Evolutionary conservation across 345 rosid species (phyloP), one percentile per base, ranked within the genome.

Genomic region (Populus alba): DNA sequence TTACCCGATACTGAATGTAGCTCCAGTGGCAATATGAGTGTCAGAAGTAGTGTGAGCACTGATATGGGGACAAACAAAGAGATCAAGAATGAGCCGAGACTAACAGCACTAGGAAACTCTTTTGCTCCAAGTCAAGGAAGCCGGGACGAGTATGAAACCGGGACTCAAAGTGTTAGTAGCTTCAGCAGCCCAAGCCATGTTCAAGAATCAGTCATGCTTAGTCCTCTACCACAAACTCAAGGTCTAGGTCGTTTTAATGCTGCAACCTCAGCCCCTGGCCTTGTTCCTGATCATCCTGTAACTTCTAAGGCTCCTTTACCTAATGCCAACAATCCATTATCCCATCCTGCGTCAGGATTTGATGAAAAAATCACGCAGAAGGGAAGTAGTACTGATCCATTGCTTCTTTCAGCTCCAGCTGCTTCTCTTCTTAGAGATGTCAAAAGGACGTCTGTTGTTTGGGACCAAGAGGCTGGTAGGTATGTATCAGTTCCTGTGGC

Each of bases 391-490:
- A 38, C 82, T 0, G 97, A 95, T 78, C 92, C 94, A 10, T 73
- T 95, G 76, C 85, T 87, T 72, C 87, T 87, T 65, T 79, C 94
- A 47, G 89, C 95, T 72, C 91, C 98, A 53, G 82, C 98, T 29
- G 77, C 93, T 73, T 94, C 98, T 75, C 89, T 96, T 87, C 89
- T 94, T 62, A 86, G 97, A 83, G 99, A 96, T 72, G 91, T 92
- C 71, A 94, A 90, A 82, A 90, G 91, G 80, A 90, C 98, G 55
- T 94, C 97, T 62, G 99, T 94, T 66, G 90, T 91, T 15, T 96
- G 92, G 92, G 98, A 96, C 80, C 98, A 86, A 89, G 99, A 94
- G 74, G 98, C 97, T 39, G 97, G 99, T 33, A 87, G 99, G 80
- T 96, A 91, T 33, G 85, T 94, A 73, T 96, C 99, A 18, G 89